phyloP scores from a whole-genome alignment of 2,329 filamentous ascomycete species.

The Coleophoma crateriformis region DNA sequence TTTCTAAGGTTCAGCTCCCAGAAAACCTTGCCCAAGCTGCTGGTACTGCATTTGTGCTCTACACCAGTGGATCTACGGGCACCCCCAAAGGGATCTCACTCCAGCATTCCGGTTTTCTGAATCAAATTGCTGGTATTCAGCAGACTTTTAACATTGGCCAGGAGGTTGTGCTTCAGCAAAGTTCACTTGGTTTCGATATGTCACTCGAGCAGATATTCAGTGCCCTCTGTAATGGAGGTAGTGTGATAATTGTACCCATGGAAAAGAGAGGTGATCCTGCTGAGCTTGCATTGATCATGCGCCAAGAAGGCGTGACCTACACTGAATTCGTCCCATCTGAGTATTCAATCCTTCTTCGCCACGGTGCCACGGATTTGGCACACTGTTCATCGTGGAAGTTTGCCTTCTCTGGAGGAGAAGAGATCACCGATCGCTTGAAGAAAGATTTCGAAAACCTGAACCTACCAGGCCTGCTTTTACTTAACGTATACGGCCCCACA shows the following conservation, averaged over 20 bases:
- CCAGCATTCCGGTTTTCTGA: background rate
- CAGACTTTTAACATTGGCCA: background rate
- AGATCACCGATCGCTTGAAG: background rate
- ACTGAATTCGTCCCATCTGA: background rate
- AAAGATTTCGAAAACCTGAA: background rate
- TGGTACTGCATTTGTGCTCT: background rate
- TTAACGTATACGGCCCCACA: constrained; percentile 4
- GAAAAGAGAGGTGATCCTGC: background rate
- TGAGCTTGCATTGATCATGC: background rate
- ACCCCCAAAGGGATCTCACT: constrained; percentile 30
- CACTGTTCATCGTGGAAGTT: background rate
- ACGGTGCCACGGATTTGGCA: background rate
- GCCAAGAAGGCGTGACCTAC: background rate
- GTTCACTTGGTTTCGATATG: background rate
- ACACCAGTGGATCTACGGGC: constrained; percentile 44
- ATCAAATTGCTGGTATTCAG: background rate
- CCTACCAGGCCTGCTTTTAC: background rate
- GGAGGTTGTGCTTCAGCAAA: background rate
- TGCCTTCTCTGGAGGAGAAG: background rate
- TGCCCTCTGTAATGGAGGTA: background rate
- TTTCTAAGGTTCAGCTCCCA: background rate
- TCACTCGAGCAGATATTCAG: background rate
- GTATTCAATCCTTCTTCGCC: background rate
- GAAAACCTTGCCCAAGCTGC: background rate
- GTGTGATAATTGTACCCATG: background rate